Evolutionary conservation across 148 eudicot species (phyloP), one percentile per base, ranked within the genome.

Genomic region (Nepenthes gracilis): DNA sequence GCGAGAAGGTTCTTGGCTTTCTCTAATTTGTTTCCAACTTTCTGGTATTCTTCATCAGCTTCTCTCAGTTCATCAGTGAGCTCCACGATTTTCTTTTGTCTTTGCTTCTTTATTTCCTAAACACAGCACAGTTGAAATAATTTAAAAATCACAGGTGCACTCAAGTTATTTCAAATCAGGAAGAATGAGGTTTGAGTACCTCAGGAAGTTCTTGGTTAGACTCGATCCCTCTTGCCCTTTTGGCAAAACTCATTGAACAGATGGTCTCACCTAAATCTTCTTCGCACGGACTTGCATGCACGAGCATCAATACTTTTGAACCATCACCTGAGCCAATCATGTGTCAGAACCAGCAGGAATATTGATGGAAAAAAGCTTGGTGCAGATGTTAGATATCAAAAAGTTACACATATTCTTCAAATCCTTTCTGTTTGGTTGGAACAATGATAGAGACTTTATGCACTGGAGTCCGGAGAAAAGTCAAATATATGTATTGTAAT

Each of bases 301-400:
- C 83, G n/a, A 85, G 68, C 87, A 85, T 78, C 65, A 85, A 52
- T 50, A 78, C 87, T 59, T 82, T 82, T 35, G 92, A 85, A 47
- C 80, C 81, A 47, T 82, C 71, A 67, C 85, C 92, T 85, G 65
- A 60, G 63, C 37, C 56, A 67, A 53, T 59, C 34, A 55, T 9
- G 12, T 14, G 36, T 48, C 57, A 47, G 11, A 67, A 45, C 23
- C 52, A 52, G 2, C 55, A 23, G 23, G 15, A 4, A 52, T 52
- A 52, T 4, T 40, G 45, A 4, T 3, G 8, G 45, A 23, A 0
- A 23, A 23, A 23, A 23, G 23, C 23, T 23, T 23, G 23, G 23
- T 23, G 23, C 23, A 23, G 23, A 23, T 23, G 0, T 23, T 23
- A 23, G 23, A 23, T 23, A 23, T 23, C 23, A 23, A 23, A 23